These are phyloP conservation scores for Fusarium sterilihyphosum DNA, from an alignment of 2,329 filamentous ascomycete genomes.

Conservation along the genomic window DNA sequence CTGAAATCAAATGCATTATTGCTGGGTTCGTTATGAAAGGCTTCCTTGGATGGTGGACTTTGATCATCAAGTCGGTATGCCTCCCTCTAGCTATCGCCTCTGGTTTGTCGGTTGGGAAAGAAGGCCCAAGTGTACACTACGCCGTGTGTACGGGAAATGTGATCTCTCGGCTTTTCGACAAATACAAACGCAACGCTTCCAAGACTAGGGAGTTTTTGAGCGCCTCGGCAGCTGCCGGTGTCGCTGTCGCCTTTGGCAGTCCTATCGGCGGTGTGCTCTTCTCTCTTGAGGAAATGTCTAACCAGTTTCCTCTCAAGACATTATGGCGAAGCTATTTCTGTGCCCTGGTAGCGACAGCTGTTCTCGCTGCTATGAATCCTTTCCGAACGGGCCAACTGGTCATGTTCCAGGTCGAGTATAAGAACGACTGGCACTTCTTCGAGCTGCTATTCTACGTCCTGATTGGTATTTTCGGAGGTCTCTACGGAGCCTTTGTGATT, in stretches of 20 bases:
- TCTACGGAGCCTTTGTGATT: slow-evolving; percentile 97
- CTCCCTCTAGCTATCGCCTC: slow-evolving; percentile 93
- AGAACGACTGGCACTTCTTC: slow-evolving; percentile 97
- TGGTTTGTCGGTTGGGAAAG: slow-evolving; percentile 93
- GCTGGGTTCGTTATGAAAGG: slow-evolving; percentile 99
- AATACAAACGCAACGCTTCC: slow-evolving; percentile 89
- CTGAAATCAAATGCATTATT: slow-evolving; percentile 99
- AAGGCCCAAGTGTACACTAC: slow-evolving; percentile 98
- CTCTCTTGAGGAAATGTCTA: slow-evolving; percentile 97
- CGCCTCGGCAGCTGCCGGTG: slow-evolving; percentile 92
- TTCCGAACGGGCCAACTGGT: slow-evolving; percentile 97
- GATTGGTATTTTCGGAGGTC: slow-evolving; percentile 89
- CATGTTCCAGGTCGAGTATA: slow-evolving; percentile 98
- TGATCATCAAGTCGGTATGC: slow-evolving; percentile 92
- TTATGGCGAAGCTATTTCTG: slow-evolving; percentile 99
- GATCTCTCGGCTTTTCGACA: slow-evolving; percentile 90
- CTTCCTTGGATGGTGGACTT: slow-evolving; percentile 89
- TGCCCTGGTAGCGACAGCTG: slow-evolving; percentile 91
- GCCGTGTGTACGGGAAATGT: slow-evolving; percentile 98
- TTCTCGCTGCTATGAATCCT: slow-evolving; percentile 94
- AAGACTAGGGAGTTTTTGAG: slow-evolving; percentile 96
- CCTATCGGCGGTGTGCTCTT: slow-evolving; percentile 97
- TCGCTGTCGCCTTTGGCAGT: slow-evolving; percentile 96
- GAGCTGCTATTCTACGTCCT: slow-evolving; percentile 92
- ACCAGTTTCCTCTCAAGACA: slow-evolving; percentile 94